Evolutionary conservation across 2,329 filamentous ascomycete species (phyloP).

Genomic region (Alternaria brassicicola): DNA sequence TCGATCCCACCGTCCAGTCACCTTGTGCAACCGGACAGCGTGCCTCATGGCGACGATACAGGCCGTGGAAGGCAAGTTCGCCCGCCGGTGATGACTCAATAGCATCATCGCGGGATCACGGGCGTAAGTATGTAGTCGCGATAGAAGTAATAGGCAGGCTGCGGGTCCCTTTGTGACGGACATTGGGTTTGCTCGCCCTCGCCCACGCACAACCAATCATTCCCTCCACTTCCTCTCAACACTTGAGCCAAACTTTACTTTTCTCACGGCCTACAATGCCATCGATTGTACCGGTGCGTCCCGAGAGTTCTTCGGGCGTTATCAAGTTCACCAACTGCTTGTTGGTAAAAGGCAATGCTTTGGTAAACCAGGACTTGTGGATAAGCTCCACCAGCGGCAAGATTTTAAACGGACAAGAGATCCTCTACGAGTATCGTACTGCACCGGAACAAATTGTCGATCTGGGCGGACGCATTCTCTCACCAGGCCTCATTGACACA

Average conservation of each 20-base stretch:
- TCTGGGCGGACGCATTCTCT: constrained; percentile 80
- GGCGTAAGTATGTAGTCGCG: constrained; percentile 12
- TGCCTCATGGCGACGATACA: constrained; percentile 22
- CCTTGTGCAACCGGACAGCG: constrained; percentile 20
- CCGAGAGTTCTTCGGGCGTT: constrained; percentile 56
- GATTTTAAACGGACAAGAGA: constrained; percentile 72
- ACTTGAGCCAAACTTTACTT: background rate
- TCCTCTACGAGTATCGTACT: constrained; percentile 70
- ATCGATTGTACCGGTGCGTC: constrained; percentile 41
- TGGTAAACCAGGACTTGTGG: constrained; percentile 85
- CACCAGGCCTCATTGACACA: constrained; percentile 86
- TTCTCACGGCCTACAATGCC: constrained; percentile 42
- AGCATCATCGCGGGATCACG: constrained; percentile 2
- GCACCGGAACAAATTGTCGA: constrained; percentile 78
- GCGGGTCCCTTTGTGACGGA: constrained; percentile 17
- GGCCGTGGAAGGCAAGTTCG: constrained; percentile 18
- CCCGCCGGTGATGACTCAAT: constrained; percentile 21
- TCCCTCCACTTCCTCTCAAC: constrained; percentile 27
- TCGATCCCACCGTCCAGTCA: constrained; percentile 21
- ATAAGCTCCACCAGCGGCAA: constrained; percentile 81
- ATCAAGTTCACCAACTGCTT: constrained; percentile 91
- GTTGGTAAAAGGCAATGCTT: constrained; percentile 68
- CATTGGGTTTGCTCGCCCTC: constrained; percentile 43
- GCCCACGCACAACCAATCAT: constrained; percentile 26
- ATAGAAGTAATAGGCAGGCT: constrained; percentile 31